Evolutionary conservation across 805 yeast genomes (phyloP).

Genomic region (Hanseniaspora pseudoguilliermondii): DNA sequence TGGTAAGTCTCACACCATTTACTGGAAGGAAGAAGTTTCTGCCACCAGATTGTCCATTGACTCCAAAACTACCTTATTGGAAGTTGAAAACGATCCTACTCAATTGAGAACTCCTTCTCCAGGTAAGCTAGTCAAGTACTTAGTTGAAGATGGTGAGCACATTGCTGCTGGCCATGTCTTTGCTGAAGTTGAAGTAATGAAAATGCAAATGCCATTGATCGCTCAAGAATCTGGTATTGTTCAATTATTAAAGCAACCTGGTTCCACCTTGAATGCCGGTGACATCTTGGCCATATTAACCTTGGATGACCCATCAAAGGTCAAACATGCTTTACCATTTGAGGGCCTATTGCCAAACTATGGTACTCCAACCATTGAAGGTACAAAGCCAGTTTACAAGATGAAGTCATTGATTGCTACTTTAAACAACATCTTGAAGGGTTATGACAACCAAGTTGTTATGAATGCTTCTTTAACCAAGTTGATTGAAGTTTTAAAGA

Average conservation of each 20-base stretch:
- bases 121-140: constrained; percentile 86
- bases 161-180: constrained; percentile 81
- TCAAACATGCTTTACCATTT: constrained; percentile 88
- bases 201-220: constrained; percentile 95
- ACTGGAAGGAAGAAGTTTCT: constrained; percentile 95
- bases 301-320: constrained; percentile 92
- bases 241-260: constrained; percentile 92
- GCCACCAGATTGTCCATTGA: constrained; percentile 93
- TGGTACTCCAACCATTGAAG: constrained; percentile 72
- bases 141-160: constrained; percentile 94
- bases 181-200: constrained; percentile 99
- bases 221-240: constrained; percentile 89
- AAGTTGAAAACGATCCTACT: constrained; percentile 95
- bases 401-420: constrained; percentile 47
- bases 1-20: constrained; percentile 87
- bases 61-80: constrained; percentile 85
- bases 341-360: constrained; percentile 86
- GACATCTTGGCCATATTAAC: constrained; percentile 91
- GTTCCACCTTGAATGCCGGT: constrained; percentile 93
- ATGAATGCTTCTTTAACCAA: constrained; percentile 71
- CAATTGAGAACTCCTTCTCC: constrained; percentile 98
- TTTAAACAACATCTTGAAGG: constrained; percentile 67
- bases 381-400: constrained; percentile 71
- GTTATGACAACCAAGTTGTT: constrained; percentile 91
- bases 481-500: constrained; percentile 58